Base-by-base conservation (phyloP, 768 basidiomycete genomes). In the button mushroom (Agaricus bisporus) region DNA sequence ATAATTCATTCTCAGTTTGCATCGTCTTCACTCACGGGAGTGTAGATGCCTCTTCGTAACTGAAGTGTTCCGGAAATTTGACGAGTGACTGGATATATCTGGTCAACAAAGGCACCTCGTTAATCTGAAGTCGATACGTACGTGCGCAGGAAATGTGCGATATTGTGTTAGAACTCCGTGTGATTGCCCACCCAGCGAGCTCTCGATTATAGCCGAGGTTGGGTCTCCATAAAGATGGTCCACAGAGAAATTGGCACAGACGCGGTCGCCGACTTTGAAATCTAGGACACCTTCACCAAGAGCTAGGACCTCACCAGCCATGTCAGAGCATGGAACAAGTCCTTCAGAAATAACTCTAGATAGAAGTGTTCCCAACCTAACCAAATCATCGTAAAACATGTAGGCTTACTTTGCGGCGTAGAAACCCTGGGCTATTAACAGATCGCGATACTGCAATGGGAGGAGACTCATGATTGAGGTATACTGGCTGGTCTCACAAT, bases 31-130 rank as follows among this genome's bases (percentile, higher is more conserved):
- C 75, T 28, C 60, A 84, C 71, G 83, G 80, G 5, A 88, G 68
- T 20, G 83, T 83, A 0, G 85, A 80, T 0, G 78, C 86, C 61
- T 88, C 81, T 56, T 81, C 79, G 58, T 79, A 83, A 2, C 74
- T 76, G 17, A 86, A 71, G 61, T 84, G 77, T 15, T 74, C 64
- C 0, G 86, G 81, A 55, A 84, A 69, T 37, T 61, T 57, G 29
- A 85, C 74, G 36, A 85, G 66, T 0, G 73, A 70, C 78, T 80
- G 22, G 4, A 48, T 7, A 26, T 35, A 8, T 17, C 14, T 9
- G n/a, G 15, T 17, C 8, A 35, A n/a, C 2, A 6, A 7, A 18
- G 3, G 1, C 36, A 6, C 6, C 15, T 28, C 22, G 22, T 22
- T 4, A 22, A 22, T 25, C 48, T 17, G 32, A 10, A 48, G 2